Evolutionary conservation across 164 flowering plant genomes (phyloP), one percentile per base, ranked within the genome.

Genomic region (Platanus orientalis): DNA sequence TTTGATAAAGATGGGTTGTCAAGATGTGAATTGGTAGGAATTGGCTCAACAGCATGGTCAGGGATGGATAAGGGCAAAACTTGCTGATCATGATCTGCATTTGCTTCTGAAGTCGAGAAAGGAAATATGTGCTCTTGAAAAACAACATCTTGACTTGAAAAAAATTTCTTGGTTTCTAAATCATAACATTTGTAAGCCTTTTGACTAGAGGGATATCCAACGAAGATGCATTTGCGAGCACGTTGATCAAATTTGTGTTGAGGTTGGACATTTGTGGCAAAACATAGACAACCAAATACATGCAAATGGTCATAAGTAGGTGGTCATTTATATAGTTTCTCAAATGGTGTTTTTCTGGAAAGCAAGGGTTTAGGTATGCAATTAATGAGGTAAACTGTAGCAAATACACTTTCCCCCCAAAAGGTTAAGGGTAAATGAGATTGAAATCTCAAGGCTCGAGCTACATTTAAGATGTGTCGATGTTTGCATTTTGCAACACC

Each of bases 241-340:
- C n/a, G n/a, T n/a, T n/a, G n/a, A n/a, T n/a, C n/a, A 30, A 57
- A 32, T 36, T 57, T 57, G n/a, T 57, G 24, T 19, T n/a, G 14
- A 32, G 36, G 36, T 32, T 4, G 9, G 9, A 32, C 36, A 32
- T 32, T 32, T 32, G 4, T 10, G 17, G 47, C 47, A 42, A 42
- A 42, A 32, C 47, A 42, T 10, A 42, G 17, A 13, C 47, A 42
- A 14, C 47, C 17, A 42, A 42, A 42, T 3, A 14, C 2, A 10
- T 14, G 17, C 16, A 42, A 42, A 0, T 42, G 16, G 3, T 14
- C 10, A 10, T 42, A 42, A 42, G 47, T 4, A 42, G 47, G 47
- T 10, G 13, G 2, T 10, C 10, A 4, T 6, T 14, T 3, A 42
- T 4, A 42, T 2, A 42, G 17, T 6, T 4, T 14, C 0, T 42